Conservation (phyloP, 495 filamentous ascomycete genomes). For the Talaromyces adpressus region DNA sequence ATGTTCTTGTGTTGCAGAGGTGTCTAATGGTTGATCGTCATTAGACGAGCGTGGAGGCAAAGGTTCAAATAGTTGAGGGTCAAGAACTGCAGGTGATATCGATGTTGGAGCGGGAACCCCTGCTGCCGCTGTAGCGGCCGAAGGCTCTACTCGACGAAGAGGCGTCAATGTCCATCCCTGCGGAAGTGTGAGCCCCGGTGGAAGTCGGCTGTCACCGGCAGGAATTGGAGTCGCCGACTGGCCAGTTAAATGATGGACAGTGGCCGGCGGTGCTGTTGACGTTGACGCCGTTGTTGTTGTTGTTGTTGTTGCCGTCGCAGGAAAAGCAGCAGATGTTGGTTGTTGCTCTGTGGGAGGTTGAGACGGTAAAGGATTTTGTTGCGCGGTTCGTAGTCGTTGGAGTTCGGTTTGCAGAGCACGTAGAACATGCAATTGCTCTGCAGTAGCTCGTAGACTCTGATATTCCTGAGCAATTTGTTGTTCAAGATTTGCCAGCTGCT, state of each 20-base stretch:
- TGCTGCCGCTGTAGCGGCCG: slow-evolving; percentile 5
- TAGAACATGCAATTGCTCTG: slow-evolving; percentile 50
- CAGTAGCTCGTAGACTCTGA: slow-evolving; percentile 41
- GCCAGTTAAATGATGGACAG: slow-evolving; percentile 22
- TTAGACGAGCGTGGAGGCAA: not conserved
- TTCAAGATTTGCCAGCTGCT: slow-evolving; percentile 57
- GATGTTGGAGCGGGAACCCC: slow-evolving; percentile 4
- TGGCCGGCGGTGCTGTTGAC: slow-evolving; percentile 10
- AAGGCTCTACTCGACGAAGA: slow-evolving; percentile 44
- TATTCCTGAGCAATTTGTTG: slow-evolving; percentile 62
- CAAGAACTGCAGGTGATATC: slow-evolving; percentile 5
- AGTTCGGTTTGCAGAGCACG: slow-evolving; percentile 57
- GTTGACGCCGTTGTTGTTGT: slow-evolving; percentile 10
- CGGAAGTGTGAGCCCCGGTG: slow-evolving; percentile 65
- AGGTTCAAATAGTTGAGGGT: slow-evolving; percentile 2
- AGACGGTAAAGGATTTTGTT: slow-evolving; percentile 20
- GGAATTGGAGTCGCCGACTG: slow-evolving; percentile 42
- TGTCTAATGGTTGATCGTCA: slow-evolving; percentile 2
- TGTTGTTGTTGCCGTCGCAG: slow-evolving; percentile 17
- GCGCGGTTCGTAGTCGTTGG: slow-evolving; percentile 47
- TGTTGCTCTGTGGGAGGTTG: slow-evolving; percentile 11
- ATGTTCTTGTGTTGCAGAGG: not conserved
- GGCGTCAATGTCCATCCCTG: slow-evolving; percentile 71
- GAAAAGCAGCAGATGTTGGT: slow-evolving; percentile 15
- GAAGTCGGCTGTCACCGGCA: slow-evolving; percentile 61